Percentiles rank a stretch among this genome's conserved stretches.
Conservation (phyloP, 148 eudicot genomes). For the Amaranthus cruentus region DNA sequence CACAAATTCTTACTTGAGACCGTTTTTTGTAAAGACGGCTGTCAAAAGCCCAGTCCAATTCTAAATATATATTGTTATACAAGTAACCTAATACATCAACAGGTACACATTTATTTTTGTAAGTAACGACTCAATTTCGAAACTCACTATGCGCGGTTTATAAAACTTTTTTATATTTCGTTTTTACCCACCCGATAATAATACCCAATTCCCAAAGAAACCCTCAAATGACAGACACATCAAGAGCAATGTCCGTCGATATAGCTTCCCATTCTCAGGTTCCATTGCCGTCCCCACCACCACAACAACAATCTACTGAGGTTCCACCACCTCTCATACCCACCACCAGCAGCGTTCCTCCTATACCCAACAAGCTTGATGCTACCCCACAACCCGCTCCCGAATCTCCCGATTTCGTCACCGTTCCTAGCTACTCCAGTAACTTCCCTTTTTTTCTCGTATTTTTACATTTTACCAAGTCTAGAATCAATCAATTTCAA, state of each 20-base stretch:
- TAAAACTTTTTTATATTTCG: too few relatives aligned
- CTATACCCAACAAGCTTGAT: neutral
- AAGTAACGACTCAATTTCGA: too few relatives aligned
- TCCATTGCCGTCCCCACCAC: conserved; percentile 2
- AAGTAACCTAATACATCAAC: too few relatives aligned
- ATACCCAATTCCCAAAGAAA: too few relatives aligned
- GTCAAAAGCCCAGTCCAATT: too few relatives aligned
- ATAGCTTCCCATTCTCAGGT: conserved; percentile 8
- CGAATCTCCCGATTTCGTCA: conserved; percentile 35
- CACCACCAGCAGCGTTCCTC: conserved; percentile 10
- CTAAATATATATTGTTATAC: too few relatives aligned
- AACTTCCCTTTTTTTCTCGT: conserved; percentile 13
- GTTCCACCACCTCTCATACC: neutral
- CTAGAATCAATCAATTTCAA: neutral
- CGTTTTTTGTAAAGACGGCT: too few relatives aligned
- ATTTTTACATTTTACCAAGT: neutral
- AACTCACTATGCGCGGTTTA: too few relatives aligned
- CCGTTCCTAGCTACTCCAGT: conserved; percentile 80
- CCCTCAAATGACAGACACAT: neutral
- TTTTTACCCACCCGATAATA: too few relatives aligned
- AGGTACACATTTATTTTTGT: too few relatives aligned
- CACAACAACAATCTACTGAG: neutral
- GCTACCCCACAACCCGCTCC: conserved; percentile 15
- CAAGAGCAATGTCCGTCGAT: neutral
- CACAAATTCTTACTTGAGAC: too few relatives aligned